These are phyloP conservation scores for Polytrichum formosum DNA, from an alignment of 225 moss, liverwort and hornwort genomes.

Conservation along the genomic window DNA sequence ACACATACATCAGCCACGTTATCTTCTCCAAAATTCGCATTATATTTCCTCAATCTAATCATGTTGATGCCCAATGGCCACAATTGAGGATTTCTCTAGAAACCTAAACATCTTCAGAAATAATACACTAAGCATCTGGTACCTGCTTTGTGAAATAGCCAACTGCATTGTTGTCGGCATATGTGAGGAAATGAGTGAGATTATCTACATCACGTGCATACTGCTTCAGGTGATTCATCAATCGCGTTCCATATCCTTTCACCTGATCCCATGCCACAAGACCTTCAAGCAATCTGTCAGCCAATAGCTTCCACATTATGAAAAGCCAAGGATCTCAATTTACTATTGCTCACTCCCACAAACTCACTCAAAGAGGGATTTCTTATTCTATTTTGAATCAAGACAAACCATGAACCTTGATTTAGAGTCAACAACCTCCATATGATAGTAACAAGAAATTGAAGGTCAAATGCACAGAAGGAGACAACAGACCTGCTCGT, in stretches of 20 bases:
- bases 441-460: no score
- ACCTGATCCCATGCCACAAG: conserved; percentile 58
- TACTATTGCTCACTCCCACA: no score
- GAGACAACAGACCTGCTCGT: conserved; percentile 72
- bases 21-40: background rate
- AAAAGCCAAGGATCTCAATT: no score
- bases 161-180: conserved; percentile 98
- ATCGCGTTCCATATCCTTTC: conserved; percentile 95
- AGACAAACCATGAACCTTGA: no score
- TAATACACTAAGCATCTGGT: background rate
- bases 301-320: background rate
- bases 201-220: conserved; percentile 91
- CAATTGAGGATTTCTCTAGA: background rate
- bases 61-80: background rate
- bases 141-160: conserved; percentile 99
- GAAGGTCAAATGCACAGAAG: no score
- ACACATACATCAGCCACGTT: background rate
- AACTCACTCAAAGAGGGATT: no score
- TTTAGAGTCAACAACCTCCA: no score
- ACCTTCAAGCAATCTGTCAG: conserved; percentile 6
- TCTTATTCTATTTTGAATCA: no score
- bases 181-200: conserved; percentile 93
- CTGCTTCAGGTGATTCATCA: conserved; percentile 99
- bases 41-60: background rate
- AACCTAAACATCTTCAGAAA: background rate